phyloP scores from a whole-genome alignment of 169 alveolate species.

The Plasmodium malariae region DNA sequence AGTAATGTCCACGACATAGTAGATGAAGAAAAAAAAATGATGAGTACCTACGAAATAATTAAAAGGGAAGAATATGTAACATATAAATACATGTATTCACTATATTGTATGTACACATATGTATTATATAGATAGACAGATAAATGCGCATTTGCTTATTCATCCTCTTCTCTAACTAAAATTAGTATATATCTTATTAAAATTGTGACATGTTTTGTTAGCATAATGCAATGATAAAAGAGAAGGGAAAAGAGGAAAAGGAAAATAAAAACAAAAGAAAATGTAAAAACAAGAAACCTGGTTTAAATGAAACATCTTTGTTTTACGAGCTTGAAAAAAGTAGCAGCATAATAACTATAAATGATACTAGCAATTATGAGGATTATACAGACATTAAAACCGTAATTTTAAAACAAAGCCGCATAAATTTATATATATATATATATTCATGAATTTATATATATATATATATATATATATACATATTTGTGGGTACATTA shows the following conservation, averaged over 20 bases:
- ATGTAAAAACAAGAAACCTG: constrained; percentile 23
- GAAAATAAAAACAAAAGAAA: constrained; percentile 26
- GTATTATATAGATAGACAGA: background rate
- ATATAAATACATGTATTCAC: background rate
- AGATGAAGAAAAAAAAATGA: constrained; percentile 54
- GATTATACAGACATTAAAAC: constrained; percentile 71
- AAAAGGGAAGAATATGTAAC: constrained; percentile 59
- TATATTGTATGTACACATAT: background rate
- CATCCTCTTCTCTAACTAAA: no score
- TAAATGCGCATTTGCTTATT: no score
- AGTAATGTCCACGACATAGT: constrained; percentile 74
- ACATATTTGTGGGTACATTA: background rate
- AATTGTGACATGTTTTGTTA: constrained; percentile 1
- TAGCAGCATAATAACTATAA: constrained; percentile 71
- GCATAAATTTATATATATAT: background rate
- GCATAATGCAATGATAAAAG: constrained; percentile 27
- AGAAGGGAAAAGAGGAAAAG: constrained; percentile 25
- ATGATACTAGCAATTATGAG: constrained; percentile 42
- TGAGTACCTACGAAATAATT: constrained; percentile 55
- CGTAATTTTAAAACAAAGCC: background rate
- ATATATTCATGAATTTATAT: background rate
- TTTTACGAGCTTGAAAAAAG: constrained; percentile 59
- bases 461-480: constrained; percentile 7
- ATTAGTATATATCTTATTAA: no score
- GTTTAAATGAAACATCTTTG: constrained; percentile 16